These are phyloP conservation scores for Nakazawaea pomicola DNA, from an alignment of 805 yeast genomes.

Conservation along the genomic window DNA sequence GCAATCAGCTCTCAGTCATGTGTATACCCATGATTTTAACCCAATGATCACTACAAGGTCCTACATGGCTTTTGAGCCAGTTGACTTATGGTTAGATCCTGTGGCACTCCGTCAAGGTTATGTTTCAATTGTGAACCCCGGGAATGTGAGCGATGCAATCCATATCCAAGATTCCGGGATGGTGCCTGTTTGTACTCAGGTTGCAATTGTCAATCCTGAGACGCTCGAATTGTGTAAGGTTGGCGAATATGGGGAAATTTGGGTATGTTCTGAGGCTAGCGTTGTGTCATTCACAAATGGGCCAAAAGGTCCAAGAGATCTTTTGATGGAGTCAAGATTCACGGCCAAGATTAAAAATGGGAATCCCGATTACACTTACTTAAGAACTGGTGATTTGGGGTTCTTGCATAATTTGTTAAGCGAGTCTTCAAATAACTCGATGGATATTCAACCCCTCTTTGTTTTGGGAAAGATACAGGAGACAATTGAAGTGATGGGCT, in stretches of 20 bases:
- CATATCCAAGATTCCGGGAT: slow-evolving; percentile 92
- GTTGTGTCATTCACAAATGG: slow-evolving; percentile 56
- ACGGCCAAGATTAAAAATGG: slow-evolving; percentile 61
- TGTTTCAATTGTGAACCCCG: slow-evolving; percentile 72
- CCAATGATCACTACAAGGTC: slow-evolving; percentile 84
- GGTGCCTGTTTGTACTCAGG: slow-evolving; percentile 91
- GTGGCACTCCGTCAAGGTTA: slow-evolving; percentile 87
- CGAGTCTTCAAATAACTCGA: slow-evolving; percentile 19
- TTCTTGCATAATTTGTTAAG: slow-evolving; percentile 70
- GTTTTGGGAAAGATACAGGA: slow-evolving; percentile 80
- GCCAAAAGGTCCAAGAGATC: slow-evolving; percentile 30
- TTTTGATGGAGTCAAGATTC: slow-evolving; percentile 50
- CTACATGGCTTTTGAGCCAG: slow-evolving; percentile 83
- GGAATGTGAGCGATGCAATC: slow-evolving; percentile 61
- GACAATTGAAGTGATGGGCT: slow-evolving; percentile 86
- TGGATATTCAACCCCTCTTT: slow-evolving; percentile 70
- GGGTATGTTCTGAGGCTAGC: slow-evolving; percentile 91
- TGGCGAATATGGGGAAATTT: slow-evolving; percentile 95
- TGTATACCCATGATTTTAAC: slow-evolving; percentile 74
- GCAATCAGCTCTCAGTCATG: slow-evolving; percentile 65
- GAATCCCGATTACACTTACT: slow-evolving; percentile 57
- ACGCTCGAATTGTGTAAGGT: slow-evolving; percentile 70
- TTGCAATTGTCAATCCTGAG: slow-evolving; percentile 94
- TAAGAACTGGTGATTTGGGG: slow-evolving; percentile 93
- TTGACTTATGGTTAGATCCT: slow-evolving; percentile 83